phyloP scores from a whole-genome alignment of 2,329 filamentous ascomycete genomes.

The Cladophialophora immunda region DNA sequence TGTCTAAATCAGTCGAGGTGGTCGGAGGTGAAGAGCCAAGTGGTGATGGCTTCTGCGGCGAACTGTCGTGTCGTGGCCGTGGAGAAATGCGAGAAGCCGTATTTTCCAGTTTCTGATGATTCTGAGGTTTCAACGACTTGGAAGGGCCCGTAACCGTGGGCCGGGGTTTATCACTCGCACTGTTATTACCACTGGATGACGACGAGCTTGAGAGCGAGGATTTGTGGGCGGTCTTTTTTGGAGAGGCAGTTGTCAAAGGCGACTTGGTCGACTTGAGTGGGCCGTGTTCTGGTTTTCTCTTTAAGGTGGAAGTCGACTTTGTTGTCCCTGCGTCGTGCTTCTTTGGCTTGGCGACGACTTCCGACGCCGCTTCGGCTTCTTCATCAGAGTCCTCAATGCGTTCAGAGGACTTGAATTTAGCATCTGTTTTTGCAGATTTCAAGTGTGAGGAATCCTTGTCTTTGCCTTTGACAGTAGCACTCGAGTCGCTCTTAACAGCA shows the following conservation, averaged over 20 bases:
- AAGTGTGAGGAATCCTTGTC: conserved; percentile 44
- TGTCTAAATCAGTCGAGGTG: conserved; percentile 66
- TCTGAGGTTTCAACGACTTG: conserved; percentile 33
- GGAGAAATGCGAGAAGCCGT: conserved; percentile 40
- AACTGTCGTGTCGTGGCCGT: conserved; percentile 54
- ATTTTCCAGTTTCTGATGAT: conserved; percentile 24
- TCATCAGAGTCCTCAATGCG: conserved; percentile 63
- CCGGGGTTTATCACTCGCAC: conserved; percentile 34
- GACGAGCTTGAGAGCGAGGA: conserved; percentile 30
- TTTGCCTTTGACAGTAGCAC: conserved; percentile 42
- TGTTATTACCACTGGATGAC: conserved; percentile 35
- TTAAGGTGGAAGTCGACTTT: conserved; percentile 21
- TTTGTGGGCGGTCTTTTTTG: conserved; percentile 36
- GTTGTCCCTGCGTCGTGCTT: conserved; percentile 18
- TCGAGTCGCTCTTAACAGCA: conserved; percentile 44
- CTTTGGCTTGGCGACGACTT: conserved; percentile 43
- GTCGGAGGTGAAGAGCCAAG: conserved; percentile 68
- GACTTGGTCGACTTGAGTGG: conserved; percentile 20
- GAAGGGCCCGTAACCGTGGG: conserved; percentile 19
- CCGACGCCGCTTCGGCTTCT: conserved; percentile 57
- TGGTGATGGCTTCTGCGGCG: conserved; percentile 69
- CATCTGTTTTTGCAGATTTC: conserved; percentile 48
- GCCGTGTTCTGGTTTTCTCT: conserved; percentile 26
- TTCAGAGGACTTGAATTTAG: conserved; percentile 63
- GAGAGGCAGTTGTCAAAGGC: conserved; percentile 15